Evolutionary conservation across 257 asterid species (phyloP).

Genomic region (Gentiana macrophylla): DNA sequence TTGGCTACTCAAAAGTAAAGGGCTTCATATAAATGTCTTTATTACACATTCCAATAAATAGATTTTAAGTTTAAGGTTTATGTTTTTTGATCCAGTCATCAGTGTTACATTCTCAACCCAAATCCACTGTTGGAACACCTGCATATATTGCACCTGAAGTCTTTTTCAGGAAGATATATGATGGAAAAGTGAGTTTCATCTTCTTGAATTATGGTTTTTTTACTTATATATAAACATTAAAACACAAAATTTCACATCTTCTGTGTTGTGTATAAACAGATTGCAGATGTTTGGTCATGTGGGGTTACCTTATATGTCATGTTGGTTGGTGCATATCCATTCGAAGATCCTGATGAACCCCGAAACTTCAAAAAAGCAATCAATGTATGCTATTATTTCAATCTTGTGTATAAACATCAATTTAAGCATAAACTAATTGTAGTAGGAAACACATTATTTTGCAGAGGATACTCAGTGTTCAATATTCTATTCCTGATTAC

Average conservation of each 20-base stretch:
- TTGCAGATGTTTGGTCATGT: conserved; percentile 99
- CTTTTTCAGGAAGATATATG: conserved; percentile 65
- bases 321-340: conserved; percentile 93
- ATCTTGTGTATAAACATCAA: not conserved
- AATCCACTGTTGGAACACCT: no score
- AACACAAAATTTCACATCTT: conserved; percentile 1
- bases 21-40: no score
- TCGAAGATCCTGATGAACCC: conserved; percentile 89
- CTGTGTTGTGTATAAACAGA: conserved; percentile 26
- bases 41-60: no score
- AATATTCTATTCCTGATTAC: conserved; percentile 75
- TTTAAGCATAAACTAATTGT: not conserved
- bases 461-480: conserved; percentile 83
- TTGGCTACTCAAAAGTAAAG: no score
- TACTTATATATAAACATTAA: not conserved
- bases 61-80: no score
- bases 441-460: not conserved
- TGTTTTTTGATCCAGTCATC: no score
- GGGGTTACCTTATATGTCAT: conserved; percentile 93
- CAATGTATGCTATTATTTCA: conserved; percentile 29
- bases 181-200: conserved; percentile 58
- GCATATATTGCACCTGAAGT: no score
- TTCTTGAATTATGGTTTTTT: not conserved
- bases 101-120: no score
- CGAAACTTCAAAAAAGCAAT: conserved; percentile 82